A percentile compares a stretch with the other conserved stretches of the same genome.
phyloP scores from a whole-genome alignment of 495 filamentous ascomycete species.

The Penicillium tannophilum region DNA sequence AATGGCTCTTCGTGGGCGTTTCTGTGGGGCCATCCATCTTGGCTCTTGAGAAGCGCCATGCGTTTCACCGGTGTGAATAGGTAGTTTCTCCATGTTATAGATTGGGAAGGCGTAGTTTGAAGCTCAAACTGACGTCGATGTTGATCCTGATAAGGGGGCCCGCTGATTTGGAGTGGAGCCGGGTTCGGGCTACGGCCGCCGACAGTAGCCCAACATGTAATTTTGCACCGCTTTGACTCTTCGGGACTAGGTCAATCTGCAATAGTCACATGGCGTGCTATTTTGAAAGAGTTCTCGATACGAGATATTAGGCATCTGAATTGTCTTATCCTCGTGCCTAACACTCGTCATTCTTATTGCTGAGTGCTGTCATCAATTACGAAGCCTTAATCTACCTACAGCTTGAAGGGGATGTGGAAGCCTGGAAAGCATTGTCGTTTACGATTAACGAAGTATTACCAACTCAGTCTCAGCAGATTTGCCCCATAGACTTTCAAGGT shows the following conservation, averaged over 20 bases:
- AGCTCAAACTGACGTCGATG: constrained; percentile 6
- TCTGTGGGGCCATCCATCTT: background rate
- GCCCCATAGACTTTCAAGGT: too few species aligned
- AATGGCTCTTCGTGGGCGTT: background rate
- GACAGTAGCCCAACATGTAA: background rate
- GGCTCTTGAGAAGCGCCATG: background rate
- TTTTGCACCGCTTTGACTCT: constrained; percentile 17
- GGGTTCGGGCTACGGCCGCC: background rate
- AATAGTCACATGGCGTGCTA: too few species aligned
- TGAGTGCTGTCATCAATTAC: too few species aligned
- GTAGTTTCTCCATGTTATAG: constrained; percentile 30
- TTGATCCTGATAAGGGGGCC: constrained; percentile 5
- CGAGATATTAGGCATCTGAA: too few species aligned
- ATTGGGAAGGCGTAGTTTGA: constrained; percentile 1
- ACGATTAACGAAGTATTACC: too few species aligned
- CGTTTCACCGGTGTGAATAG: constrained; percentile 23
- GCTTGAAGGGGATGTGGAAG: too few species aligned
- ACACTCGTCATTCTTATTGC: too few species aligned
- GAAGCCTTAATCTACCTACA: too few species aligned
- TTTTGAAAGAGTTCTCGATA: too few species aligned
- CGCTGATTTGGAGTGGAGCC: constrained; percentile 1
- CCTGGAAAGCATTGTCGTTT: too few species aligned
- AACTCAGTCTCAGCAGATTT: too few species aligned
- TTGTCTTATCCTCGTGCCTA: too few species aligned
- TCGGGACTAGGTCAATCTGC: constrained; percentile 51